Percentiles rank a stretch among this genome's conserved stretches.
Evolutionary conservation across 768 basidiomycete species (phyloP).

Genomic region (Amanita fuliginea): DNA sequence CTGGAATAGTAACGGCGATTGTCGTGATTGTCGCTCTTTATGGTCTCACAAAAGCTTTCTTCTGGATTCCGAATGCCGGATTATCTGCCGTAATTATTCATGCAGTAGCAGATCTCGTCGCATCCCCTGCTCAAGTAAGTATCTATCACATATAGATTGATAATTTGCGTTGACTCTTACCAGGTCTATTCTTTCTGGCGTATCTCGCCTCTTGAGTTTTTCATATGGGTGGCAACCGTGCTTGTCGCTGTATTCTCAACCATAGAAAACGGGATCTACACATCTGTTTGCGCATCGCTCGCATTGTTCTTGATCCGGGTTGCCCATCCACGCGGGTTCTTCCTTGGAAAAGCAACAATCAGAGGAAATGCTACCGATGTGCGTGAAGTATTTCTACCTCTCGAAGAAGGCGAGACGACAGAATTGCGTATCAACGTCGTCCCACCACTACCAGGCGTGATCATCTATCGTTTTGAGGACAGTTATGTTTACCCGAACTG

Average conservation of each 20-base stretch:
- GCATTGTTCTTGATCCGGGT: constrained; percentile 77
- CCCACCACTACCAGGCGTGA: constrained; percentile 74
- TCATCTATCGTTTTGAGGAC: constrained; percentile 91
- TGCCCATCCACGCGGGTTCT: constrained; percentile 80
- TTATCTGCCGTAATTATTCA: constrained; percentile 95
- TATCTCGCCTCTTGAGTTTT: constrained; percentile 83
- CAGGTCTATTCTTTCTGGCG: constrained; percentile 88
- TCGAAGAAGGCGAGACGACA: constrained; percentile 46
- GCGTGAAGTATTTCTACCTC: constrained; percentile 81
- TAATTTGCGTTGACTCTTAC: neutral
- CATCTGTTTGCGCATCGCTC: constrained; percentile 70
- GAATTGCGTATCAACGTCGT: constrained; percentile 63
- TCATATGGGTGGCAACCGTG: constrained; percentile 83
- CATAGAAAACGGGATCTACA: constrained; percentile 90
- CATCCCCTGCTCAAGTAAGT: constrained; percentile 55
- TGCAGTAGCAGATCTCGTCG: constrained; percentile 81
- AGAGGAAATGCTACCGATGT: constrained; percentile 22
- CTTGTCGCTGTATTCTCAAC: constrained; percentile 86
- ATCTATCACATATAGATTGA: neutral
- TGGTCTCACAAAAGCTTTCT: constrained; percentile 88
- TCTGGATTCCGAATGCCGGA: constrained; percentile 72
- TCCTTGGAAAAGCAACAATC: constrained; percentile 79
- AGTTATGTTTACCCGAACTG: constrained; percentile 81
- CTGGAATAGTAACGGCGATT: constrained; percentile 75
- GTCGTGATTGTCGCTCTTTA: constrained; percentile 92